Conservation (phyloP, 768 basidiomycete genomes). For the Amylocystis lapponica region DNA sequence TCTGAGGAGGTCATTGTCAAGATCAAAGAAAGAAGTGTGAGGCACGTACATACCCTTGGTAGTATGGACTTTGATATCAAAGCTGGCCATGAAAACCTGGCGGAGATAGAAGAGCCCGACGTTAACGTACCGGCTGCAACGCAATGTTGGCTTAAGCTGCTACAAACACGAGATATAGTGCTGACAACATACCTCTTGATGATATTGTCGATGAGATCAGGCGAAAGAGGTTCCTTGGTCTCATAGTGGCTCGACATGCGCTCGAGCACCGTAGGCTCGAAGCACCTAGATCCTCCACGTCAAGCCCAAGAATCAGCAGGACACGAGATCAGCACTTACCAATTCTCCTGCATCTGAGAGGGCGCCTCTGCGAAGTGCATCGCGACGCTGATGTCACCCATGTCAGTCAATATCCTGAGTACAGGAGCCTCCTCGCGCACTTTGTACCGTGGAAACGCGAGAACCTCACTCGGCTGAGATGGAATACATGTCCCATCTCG, state of each 20-base stretch:
- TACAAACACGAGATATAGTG: no score
- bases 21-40: no score
- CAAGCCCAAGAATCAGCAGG: neutral
- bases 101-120: constrained; percentile 77
- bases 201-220: constrained; percentile 72
- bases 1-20: no score
- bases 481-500: constrained; percentile 64
- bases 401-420: constrained; percentile 1
- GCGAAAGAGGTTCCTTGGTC: constrained; percentile 55
- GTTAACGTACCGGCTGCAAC: constrained; percentile 56
- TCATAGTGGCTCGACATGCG: constrained; percentile 79
- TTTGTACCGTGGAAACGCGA: constrained; percentile 83
- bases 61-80: constrained; percentile 71
- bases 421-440: constrained; percentile 16
- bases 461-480: constrained; percentile 63
- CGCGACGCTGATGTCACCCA: constrained; percentile 10
- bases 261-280: constrained; percentile 73
- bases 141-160: neutral
- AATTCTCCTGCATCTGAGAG: constrained; percentile 90
- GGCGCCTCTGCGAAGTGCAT: constrained; percentile 88
- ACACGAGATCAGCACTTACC: constrained; percentile 35
- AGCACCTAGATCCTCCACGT: constrained; percentile 46
- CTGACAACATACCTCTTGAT: constrained; percentile 55
- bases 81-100: constrained; percentile 81
- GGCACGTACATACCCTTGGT: constrained; percentile 43